These are phyloP conservation scores for Aechmea fasciata DNA, from an alignment of 176 grass and related monocot species.

Conservation along the genomic window DNA sequence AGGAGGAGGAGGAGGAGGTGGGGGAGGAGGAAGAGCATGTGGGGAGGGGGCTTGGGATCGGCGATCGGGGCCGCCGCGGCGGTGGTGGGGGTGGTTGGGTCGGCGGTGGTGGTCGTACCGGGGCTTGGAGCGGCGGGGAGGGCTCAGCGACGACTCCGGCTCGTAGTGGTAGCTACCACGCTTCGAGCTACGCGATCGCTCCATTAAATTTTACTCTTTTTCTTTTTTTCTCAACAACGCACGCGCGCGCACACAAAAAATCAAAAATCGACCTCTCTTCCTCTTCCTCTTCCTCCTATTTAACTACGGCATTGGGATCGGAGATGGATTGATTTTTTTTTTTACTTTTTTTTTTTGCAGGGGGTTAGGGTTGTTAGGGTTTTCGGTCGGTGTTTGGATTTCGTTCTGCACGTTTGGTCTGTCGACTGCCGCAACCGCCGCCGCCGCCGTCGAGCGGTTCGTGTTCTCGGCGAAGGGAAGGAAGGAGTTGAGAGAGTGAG, in stretches of 20 bases:
- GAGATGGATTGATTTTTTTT: slow-evolving; percentile 2
- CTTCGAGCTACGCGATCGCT: slow-evolving; percentile 73
- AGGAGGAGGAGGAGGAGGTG: background rate
- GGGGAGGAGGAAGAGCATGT: slow-evolving; percentile 21
- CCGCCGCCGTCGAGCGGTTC: no score
- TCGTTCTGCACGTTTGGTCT: no score
- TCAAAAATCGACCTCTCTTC: no score
- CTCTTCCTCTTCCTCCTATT: no score
- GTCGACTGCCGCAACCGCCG: no score
- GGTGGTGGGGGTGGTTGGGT: slow-evolving; percentile 34
- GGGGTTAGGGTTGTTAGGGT: background rate
- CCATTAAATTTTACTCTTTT: slow-evolving; percentile 24
- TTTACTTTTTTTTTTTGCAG: no score
- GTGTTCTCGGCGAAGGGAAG: no score
- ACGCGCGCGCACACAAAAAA: no score
- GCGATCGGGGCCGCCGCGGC: slow-evolving; percentile 40
- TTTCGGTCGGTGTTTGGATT: no score
- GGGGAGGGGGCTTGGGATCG: slow-evolving; percentile 32
- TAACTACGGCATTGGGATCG: background rate
- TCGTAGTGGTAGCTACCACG: slow-evolving; percentile 58
- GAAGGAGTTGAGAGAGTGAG: no score
- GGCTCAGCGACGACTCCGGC: slow-evolving; percentile 38
- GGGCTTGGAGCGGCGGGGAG: slow-evolving; percentile 64
- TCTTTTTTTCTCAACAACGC: no score
- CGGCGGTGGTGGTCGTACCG: slow-evolving; percentile 69